Evolutionary conservation across 345 rosid species (phyloP).

Genomic region (Aegle marmelos): DNA sequence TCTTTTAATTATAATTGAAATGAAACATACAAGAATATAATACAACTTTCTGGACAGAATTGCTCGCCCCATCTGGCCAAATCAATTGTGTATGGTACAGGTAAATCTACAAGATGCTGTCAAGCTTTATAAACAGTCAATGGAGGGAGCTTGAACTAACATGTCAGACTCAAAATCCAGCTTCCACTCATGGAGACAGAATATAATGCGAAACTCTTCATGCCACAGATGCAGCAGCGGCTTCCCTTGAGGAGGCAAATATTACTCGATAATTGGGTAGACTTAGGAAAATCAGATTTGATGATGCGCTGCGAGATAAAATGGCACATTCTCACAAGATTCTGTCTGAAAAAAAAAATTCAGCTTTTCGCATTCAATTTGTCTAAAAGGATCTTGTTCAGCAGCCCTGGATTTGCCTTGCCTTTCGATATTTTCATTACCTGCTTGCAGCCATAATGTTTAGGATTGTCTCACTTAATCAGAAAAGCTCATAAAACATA

Average conservation of each 20-base stretch:
- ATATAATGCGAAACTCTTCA: background rate
- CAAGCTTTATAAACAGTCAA: background rate
- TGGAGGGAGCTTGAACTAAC: background rate
- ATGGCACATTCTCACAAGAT: background rate
- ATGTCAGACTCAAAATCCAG: background rate
- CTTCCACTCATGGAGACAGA: background rate
- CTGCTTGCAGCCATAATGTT: slow-evolving; percentile 38
- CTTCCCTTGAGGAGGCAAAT: background rate
- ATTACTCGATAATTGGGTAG: background rate
- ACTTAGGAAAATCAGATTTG: background rate
- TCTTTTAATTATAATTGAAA: background rate
- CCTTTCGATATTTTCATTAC: slow-evolving; percentile 91
- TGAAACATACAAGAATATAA: background rate
- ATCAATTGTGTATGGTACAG: background rate
- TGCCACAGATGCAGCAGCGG: too few species aligned
- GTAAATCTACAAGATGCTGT: background rate
- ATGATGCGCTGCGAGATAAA: background rate
- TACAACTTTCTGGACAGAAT: background rate
- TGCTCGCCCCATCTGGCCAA: background rate
- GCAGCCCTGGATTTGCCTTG: slow-evolving; percentile 81
- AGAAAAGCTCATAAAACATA: background rate
- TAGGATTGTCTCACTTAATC: background rate
- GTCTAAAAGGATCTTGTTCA: slow-evolving; percentile 77
- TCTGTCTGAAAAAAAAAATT: slow-evolving; percentile 9
- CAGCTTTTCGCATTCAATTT: slow-evolving; percentile 59